Evolutionary conservation across 2,329 filamentous ascomycete species (phyloP).

Genomic region (Epichloe typhina): DNA sequence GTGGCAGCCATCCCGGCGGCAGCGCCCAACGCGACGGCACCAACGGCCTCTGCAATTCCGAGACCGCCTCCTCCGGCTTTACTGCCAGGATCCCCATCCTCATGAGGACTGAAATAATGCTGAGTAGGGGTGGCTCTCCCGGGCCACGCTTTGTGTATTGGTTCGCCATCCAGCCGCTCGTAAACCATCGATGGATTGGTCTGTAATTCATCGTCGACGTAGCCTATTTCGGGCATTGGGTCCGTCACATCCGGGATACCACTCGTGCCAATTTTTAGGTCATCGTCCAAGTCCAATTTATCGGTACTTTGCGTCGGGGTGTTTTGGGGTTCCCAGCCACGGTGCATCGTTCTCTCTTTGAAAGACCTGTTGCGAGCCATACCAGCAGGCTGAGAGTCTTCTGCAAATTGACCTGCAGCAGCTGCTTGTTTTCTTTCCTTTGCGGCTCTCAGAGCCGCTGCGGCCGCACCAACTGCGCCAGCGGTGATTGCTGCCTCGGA

Average conservation of each 20-base stretch:
- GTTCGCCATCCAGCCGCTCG: slow-evolving; percentile 49
- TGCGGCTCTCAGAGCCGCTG: slow-evolving; percentile 36
- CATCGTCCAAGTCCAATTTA: slow-evolving; percentile 38
- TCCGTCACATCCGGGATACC: slow-evolving; percentile 56
- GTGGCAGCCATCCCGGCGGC: slow-evolving; percentile 31
- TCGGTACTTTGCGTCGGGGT: slow-evolving; percentile 48
- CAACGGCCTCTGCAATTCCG: slow-evolving; percentile 37
- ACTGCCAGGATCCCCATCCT: slow-evolving; percentile 18
- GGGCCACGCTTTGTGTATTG: slow-evolving; percentile 34
- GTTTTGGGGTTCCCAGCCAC: slow-evolving; percentile 39
- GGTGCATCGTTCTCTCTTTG: slow-evolving; percentile 45
- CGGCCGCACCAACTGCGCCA: slow-evolving; percentile 40
- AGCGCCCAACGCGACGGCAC: slow-evolving; percentile 39
- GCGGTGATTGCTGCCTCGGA: slow-evolving; percentile 45
- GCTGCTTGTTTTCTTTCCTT: slow-evolving; percentile 31
- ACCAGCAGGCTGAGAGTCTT: slow-evolving; percentile 33
- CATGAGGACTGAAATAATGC: slow-evolving; percentile 15
- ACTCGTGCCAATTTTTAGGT: slow-evolving; percentile 50
- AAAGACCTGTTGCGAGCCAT: slow-evolving; percentile 50
- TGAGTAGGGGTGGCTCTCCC: slow-evolving; percentile 40
- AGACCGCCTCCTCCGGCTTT: slow-evolving; percentile 18
- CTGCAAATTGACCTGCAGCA: slow-evolving; percentile 20
- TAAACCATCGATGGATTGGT: slow-evolving; percentile 80
- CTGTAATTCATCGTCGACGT: slow-evolving; percentile 52
- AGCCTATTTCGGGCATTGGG: slow-evolving; percentile 67